Conservation (phyloP, 2,329 filamentous ascomycete genomes). For the Tolypocladium guangdongense region DNA sequence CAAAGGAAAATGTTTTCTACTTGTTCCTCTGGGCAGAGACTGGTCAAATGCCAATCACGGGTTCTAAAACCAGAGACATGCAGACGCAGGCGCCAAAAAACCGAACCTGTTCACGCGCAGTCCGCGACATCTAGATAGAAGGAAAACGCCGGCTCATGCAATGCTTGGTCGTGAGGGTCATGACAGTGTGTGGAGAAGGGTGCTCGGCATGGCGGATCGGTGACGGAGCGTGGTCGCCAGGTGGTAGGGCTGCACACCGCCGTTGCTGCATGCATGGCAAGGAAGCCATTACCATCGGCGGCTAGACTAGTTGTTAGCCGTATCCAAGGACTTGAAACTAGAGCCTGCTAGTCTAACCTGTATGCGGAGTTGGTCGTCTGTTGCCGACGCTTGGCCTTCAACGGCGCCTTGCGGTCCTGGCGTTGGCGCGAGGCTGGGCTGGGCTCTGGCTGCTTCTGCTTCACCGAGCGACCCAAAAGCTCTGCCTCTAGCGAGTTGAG, state of each 20-base stretch:
- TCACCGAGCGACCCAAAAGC: conserved; percentile 22
- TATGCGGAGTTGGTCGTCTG: conserved; percentile 26
- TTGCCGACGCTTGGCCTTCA: conserved; percentile 20
- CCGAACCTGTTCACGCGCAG: conserved; percentile 15
- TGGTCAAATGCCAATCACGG: not conserved
- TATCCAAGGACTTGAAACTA: not conserved
- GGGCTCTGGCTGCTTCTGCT: conserved; percentile 15
- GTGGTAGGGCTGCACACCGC: not conserved
- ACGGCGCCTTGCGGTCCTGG: conserved; percentile 6
- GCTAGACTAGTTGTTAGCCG: conserved; percentile 8
- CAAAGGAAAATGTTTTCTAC: not conserved
- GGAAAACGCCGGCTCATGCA: conserved; percentile 16
- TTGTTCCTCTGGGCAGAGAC: not conserved
- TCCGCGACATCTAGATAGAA: conserved; percentile 17
- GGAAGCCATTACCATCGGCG: conserved; percentile 21
- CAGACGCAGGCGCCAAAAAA: not conserved
- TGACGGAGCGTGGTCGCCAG: too few species aligned
- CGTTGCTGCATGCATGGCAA: not conserved
- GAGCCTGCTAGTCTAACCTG: conserved; percentile 15
- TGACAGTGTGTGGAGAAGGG: conserved; percentile 2
- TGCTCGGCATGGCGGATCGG: not conserved
- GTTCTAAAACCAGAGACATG: not conserved
- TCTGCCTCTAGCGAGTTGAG: conserved; percentile 28
- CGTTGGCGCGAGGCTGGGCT: conserved; percentile 11
- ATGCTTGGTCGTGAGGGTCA: conserved; percentile 16